Evolutionary conservation across 805 yeast species (phyloP).

Genomic region (Millerozyma acaciae): DNA sequence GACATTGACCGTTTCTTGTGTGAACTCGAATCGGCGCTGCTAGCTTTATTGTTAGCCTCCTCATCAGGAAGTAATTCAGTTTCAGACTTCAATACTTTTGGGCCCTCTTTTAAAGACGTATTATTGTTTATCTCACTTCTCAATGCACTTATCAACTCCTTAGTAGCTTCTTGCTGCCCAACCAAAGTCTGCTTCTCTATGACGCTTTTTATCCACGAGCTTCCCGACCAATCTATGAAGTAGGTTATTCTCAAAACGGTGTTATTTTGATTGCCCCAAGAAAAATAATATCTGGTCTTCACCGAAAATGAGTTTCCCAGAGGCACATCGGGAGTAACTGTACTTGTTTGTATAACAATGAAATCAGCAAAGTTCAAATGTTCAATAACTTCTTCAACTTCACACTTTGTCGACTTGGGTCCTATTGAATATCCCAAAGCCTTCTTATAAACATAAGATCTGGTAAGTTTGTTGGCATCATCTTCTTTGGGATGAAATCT

Average conservation of each 20-base stretch:
- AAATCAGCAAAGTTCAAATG: constrained; percentile 49
- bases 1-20: neutral
- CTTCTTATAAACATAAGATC: constrained; percentile 66
- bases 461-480: constrained; percentile 37
- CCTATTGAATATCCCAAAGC: constrained; percentile 81
- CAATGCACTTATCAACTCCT: constrained; percentile 42
- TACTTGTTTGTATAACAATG: constrained; percentile 58
- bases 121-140: constrained; percentile 21
- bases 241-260: constrained; percentile 65
- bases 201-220: constrained; percentile 87
- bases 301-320: constrained; percentile 81
- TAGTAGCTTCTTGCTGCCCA: constrained; percentile 71
- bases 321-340: constrained; percentile 92
- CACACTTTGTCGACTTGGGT: constrained; percentile 85
- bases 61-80: neutral
- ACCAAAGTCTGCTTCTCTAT: constrained; percentile 79
- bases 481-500: constrained; percentile 30
- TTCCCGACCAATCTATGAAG: constrained; percentile 83
- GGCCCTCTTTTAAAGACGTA: constrained; percentile 20
- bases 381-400: constrained; percentile 55
- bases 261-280: constrained; percentile 67
- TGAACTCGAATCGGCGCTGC: neutral
- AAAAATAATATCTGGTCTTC: constrained; percentile 62
- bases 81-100: constrained; percentile 7
- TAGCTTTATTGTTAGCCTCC: neutral